These are phyloP conservation scores for Nicotiana otophora DNA, from an alignment of 257 asterid genomes.

Conservation along the genomic window DNA sequence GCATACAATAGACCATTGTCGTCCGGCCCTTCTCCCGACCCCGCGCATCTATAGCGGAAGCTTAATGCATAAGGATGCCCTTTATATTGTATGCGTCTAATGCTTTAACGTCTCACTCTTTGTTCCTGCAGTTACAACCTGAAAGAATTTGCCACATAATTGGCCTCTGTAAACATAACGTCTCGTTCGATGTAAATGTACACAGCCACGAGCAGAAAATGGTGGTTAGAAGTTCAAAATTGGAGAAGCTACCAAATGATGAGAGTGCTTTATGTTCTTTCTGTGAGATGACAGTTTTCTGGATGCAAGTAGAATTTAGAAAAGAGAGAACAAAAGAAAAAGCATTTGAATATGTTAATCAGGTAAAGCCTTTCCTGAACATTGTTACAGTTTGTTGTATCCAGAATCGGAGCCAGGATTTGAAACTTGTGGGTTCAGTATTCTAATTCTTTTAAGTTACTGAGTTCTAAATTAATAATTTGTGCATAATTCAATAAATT, in stretches of 20 bases:
- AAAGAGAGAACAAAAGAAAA: conserved; percentile 25
- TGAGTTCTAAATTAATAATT: too few relatives aligned
- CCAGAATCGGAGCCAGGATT: too few relatives aligned
- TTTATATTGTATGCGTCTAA: not conserved
- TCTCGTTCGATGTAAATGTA: not conserved
- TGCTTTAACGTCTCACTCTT: not conserved
- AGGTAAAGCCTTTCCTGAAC: conserved; percentile 4
- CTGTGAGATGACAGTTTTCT: conserved; percentile 31
- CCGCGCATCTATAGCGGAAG: too few relatives aligned
- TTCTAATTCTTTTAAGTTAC: too few relatives aligned
- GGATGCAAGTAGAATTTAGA: conserved; percentile 28
- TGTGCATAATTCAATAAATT: too few relatives aligned
- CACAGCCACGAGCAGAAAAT: conserved; percentile 7
- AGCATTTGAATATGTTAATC: conserved; percentile 17
- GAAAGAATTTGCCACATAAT: conserved; percentile 15
- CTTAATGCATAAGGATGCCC: too few relatives aligned
- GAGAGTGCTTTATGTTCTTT: conserved; percentile 17
- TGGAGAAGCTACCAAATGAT: not conserved
- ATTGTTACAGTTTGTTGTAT: too few relatives aligned
- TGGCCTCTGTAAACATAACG: conserved; percentile 17
- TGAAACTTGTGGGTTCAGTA: too few relatives aligned
- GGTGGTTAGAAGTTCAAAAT: conserved; percentile 4
- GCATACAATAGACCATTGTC: too few relatives aligned
- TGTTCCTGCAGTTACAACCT: conserved; percentile 18
- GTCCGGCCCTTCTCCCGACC: too few relatives aligned